These are phyloP conservation scores for Carex littledalei DNA, from an alignment of 176 grass and related monocot genomes.

Conservation along the genomic window DNA sequence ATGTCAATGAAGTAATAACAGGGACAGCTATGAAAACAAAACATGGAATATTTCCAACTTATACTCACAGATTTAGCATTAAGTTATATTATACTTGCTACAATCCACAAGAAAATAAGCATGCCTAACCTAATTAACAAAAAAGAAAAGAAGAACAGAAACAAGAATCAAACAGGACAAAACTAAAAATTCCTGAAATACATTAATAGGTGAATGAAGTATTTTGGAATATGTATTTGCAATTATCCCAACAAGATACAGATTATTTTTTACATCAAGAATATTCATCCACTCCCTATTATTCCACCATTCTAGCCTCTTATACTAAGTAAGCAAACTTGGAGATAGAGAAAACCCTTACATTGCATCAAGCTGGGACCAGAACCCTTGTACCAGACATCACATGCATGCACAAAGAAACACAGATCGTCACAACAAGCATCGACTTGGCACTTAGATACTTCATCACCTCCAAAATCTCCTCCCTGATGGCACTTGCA, in stretches of 20 bases:
- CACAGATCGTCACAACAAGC: slow-evolving; percentile 56
- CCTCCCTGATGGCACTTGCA: slow-evolving; percentile 17
- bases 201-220: background rate
- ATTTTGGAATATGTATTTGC: slow-evolving; percentile 11
- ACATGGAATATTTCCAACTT: background rate
- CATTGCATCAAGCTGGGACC: slow-evolving; percentile 30
- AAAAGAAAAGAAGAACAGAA: background rate
- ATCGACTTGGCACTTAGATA: slow-evolving; percentile 75
- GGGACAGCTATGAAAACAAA: background rate
- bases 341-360: background rate
- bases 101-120: background rate
- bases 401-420: slow-evolving; percentile 72
- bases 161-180: background rate
- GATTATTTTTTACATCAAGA: slow-evolving; percentile 19
- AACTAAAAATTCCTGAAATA: background rate
- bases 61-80: slow-evolving; percentile 4
- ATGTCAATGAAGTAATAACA: background rate
- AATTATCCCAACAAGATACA: slow-evolving; percentile 5
- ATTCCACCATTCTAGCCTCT: slow-evolving; percentile 1
- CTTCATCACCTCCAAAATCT: slow-evolving; percentile 40
- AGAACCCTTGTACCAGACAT: slow-evolving; percentile 49
- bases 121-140: slow-evolving; percentile 1
- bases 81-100: slow-evolving; percentile 12
- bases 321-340: background rate
- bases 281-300: background rate